Percentiles rank a stretch among this genome's conserved stretches.
These are phyloP conservation scores for Tylopilus felleus DNA, from an alignment of 768 basidiomycete species.

Conservation along the genomic window DNA sequence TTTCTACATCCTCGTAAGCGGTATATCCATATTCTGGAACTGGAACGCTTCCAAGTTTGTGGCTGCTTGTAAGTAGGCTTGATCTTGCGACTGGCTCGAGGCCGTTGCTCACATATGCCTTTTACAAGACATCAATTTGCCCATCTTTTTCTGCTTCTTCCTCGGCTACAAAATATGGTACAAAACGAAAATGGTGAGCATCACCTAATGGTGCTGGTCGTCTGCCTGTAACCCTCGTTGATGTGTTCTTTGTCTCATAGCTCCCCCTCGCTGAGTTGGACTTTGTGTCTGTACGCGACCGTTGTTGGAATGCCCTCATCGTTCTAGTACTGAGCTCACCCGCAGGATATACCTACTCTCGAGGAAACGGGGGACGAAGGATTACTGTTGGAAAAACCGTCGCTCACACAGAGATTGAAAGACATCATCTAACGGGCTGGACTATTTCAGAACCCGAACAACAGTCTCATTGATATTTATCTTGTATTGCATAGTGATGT, in stretches of 20 bases:
- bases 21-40: slow-evolving; percentile 58
- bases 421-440: slow-evolving; percentile 9
- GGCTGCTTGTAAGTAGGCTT: slow-evolving; percentile 32
- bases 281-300: slow-evolving; percentile 54
- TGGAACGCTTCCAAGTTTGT: slow-evolving; percentile 56
- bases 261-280: slow-evolving; percentile 51
- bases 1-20: slow-evolving; percentile 58
- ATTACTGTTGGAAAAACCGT: slow-evolving; percentile 10
- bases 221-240: background rate
- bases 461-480: too few relatives aligned
- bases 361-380: slow-evolving; percentile 59
- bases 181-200: slow-evolving; percentile 22
- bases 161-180: slow-evolving; percentile 40
- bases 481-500: too few relatives aligned
- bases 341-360: slow-evolving; percentile 59
- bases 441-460: too few relatives aligned
- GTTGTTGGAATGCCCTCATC: background rate
- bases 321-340: background rate
- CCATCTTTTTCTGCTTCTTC: slow-evolving; percentile 44
- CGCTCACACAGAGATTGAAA: background rate
- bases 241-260: slow-evolving; percentile 1
- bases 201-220: background rate
- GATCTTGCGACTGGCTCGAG: background rate
- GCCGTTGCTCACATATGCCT: background rate
- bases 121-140: slow-evolving; percentile 37